These are phyloP conservation scores for Vitis rotundifolia DNA, from an alignment of 164 flowering plant genomes.

Conservation along the genomic window DNA sequence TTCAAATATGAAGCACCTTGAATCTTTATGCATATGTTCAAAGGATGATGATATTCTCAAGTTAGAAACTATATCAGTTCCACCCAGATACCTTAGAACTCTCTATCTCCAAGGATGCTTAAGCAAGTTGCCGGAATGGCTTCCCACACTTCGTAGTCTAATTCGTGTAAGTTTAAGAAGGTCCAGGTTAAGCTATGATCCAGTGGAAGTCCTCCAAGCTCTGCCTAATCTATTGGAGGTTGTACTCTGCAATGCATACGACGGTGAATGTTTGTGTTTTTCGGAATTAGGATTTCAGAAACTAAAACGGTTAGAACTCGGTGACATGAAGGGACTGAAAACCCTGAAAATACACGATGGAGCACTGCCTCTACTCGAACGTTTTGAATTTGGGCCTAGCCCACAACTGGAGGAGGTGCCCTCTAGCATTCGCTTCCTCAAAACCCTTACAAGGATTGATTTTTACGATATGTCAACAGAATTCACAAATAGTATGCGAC, in stretches of 20 bases:
- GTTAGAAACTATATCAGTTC: too few relatives aligned
- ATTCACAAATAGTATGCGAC: too few relatives aligned
- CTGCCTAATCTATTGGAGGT: constrained; percentile 12
- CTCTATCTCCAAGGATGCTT: not conserved
- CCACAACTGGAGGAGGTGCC: too few relatives aligned
- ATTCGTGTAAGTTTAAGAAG: rapidly evolving
- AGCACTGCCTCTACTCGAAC: constrained; percentile 6
- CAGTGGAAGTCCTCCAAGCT: not conserved
- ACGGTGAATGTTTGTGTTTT: not conserved
- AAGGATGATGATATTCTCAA: not conserved
- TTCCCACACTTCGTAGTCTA: too few relatives aligned
- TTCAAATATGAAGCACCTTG: constrained; percentile 12
- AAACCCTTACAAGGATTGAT: too few relatives aligned
- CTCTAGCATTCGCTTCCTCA: too few relatives aligned
- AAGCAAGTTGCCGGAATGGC: not conserved
- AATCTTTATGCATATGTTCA: not conserved
- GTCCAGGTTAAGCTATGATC: too few relatives aligned
- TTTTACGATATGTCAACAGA: too few relatives aligned
- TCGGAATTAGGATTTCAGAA: not conserved
- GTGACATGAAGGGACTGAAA: not conserved
- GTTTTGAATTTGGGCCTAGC: too few relatives aligned
- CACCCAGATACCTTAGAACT: too few relatives aligned
- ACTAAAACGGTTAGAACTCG: not conserved
- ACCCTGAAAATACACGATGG: not conserved
- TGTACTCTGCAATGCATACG: not conserved